Percentiles rank a stretch among this genome's conserved stretches.
Conservation (phyloP, 208 protist genomes). For the Endotrypanum monterogeii region DNA sequence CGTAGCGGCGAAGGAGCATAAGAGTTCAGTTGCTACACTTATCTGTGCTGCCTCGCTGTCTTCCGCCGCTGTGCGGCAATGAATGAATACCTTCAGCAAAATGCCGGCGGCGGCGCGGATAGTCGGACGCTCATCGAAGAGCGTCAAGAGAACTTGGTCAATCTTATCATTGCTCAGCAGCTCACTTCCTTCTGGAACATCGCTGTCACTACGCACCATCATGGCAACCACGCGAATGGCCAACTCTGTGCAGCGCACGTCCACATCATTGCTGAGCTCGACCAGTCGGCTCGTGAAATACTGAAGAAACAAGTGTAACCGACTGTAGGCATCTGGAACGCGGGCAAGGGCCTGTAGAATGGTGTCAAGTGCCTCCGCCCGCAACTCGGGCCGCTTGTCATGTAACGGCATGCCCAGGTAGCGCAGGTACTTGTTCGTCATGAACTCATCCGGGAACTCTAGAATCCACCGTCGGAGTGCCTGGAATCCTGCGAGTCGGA, state of each 20-base stretch:
- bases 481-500: slow-evolving; percentile 77
- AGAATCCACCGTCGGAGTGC: slow-evolving; percentile 76
- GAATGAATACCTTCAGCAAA: slow-evolving; percentile 85
- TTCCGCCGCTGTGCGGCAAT: slow-evolving; percentile 66
- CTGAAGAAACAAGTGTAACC: slow-evolving; percentile 85
- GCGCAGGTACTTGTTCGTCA: slow-evolving; percentile 89
- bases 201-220: slow-evolving; percentile 68
- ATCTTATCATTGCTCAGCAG: slow-evolving; percentile 80
- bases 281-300: slow-evolving; percentile 83
- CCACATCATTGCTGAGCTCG: slow-evolving; percentile 86
- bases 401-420: slow-evolving; percentile 91
- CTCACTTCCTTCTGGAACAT: slow-evolving; percentile 60
- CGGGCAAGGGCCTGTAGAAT: slow-evolving; percentile 67
- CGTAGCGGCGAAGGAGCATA: slow-evolving; percentile 76
- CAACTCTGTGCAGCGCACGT: slow-evolving; percentile 78
- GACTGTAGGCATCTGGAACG: slow-evolving; percentile 59
- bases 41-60: slow-evolving; percentile 53
- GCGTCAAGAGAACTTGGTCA: slow-evolving; percentile 70
- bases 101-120: slow-evolving; percentile 81
- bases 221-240: slow-evolving; percentile 83
- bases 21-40: slow-evolving; percentile 57
- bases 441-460: slow-evolving; percentile 76
- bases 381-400: slow-evolving; percentile 84
- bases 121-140: slow-evolving; percentile 90
- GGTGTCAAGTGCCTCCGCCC: slow-evolving; percentile 74